A percentile compares a stretch with the other conserved stretches of the same genome.
phyloP scores from a whole-genome alignment of 495 filamentous ascomycete genomes.

The Friedmanniomyces simplex region DNA sequence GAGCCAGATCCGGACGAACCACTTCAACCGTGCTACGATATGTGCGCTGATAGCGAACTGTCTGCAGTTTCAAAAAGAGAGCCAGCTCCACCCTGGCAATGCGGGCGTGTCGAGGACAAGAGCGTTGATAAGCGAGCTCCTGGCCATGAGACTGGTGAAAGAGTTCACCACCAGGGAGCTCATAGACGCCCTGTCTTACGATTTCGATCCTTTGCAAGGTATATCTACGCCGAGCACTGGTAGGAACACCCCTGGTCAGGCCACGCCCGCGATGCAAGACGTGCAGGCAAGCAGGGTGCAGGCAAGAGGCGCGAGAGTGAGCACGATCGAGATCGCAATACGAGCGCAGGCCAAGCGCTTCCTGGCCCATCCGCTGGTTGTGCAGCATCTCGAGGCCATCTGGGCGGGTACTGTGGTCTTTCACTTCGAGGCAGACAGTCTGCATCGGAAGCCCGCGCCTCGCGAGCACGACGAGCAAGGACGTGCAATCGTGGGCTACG shows the following conservation, averaged over 20 bases:
- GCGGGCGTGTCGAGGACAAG: constrained; percentile 71
- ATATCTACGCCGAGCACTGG: constrained; percentile 38
- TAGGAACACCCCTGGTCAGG: not conserved
- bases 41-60: constrained; percentile 90
- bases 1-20: constrained; percentile 64
- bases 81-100: constrained; percentile 66
- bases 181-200: constrained; percentile 84
- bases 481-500: constrained; percentile 24
- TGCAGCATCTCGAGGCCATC: constrained; percentile 87
- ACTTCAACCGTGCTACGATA: constrained; percentile 74
- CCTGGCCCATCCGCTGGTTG: constrained; percentile 75
- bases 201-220: constrained; percentile 85
- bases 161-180: constrained; percentile 82
- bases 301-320: constrained; percentile 59
- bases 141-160: constrained; percentile 82
- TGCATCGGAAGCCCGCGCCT: constrained; percentile 50
- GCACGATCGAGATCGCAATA: constrained; percentile 84
- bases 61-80: constrained; percentile 83
- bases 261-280: constrained; percentile 21
- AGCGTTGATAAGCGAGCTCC: constrained; percentile 76
- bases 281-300: constrained; percentile 29
- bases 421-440: constrained; percentile 69
- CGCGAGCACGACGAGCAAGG: constrained; percentile 14
- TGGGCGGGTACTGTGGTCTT: constrained; percentile 94
- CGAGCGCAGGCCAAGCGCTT: constrained; percentile 82